phyloP scores from a whole-genome alignment of 257 asterid genomes.

The Solanum clarkiae region DNA sequence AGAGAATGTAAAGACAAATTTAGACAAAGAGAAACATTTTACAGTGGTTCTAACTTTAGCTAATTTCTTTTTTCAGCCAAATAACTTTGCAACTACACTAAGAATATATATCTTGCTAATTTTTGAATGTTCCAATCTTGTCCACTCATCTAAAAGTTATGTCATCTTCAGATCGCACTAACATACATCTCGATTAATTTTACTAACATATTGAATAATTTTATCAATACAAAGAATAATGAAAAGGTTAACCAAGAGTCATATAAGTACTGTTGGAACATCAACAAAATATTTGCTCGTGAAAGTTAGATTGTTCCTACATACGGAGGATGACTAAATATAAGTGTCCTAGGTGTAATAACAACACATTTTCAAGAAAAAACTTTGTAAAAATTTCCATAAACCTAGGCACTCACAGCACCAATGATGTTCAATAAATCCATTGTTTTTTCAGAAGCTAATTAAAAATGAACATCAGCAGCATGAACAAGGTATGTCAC shows the following conservation, averaged over 20 bases:
- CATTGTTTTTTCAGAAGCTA: neutral
- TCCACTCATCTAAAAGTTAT: neutral
- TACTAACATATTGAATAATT: neutral
- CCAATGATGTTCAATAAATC: neutral
- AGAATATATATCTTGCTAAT: neutral
- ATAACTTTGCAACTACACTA: neutral
- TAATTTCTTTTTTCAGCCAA: neutral
- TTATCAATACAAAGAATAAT: neutral
- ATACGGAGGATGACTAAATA: neutral
- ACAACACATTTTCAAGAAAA: neutral
- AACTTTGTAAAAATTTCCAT: neutral
- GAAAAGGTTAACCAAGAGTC: neutral
- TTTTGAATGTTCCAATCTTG: neutral
- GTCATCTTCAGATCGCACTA: neutral
- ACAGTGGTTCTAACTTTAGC: neutral
- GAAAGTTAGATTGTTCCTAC: neutral
- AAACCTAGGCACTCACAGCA: neutral
- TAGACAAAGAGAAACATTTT: too few relatives aligned
- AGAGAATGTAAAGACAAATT: neutral
- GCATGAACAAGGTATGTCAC: constrained; percentile 48
- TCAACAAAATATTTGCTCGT: neutral
- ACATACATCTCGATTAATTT: neutral
- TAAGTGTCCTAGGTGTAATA: neutral
- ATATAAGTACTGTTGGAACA: neutral
- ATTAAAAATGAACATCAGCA: constrained; percentile 33